These are phyloP conservation scores for Limnomonas spitsbergensis DNA, from an alignment of 139 green algal genomes.

Conservation along the genomic window DNA sequence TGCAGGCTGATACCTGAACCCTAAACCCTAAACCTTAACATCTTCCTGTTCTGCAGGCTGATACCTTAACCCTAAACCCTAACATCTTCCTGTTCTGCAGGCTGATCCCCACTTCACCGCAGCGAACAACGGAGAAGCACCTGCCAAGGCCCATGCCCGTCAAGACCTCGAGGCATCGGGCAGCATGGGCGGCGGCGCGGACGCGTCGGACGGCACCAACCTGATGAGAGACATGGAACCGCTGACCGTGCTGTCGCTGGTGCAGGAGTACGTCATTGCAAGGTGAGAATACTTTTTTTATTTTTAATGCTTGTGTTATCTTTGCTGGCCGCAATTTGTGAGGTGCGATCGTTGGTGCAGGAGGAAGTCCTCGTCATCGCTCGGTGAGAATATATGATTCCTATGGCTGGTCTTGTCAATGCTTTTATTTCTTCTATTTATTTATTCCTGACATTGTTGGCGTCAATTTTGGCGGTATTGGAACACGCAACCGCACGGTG, in stretches of 20 bases:
- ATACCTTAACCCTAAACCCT: too few species aligned
- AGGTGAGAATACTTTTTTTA: slow-evolving; percentile 13
- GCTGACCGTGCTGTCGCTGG: slow-evolving; percentile 14
- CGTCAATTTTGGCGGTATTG: too few species aligned
- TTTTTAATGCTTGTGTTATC: neutral
- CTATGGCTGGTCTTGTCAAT: too few species aligned
- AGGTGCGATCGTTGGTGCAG: too few species aligned
- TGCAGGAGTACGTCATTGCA: slow-evolving; percentile 26
- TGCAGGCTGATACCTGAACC: too few species aligned
- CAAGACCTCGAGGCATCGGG: neutral
- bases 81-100: neutral
- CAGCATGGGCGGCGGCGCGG: neutral
- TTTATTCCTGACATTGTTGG: too few species aligned
- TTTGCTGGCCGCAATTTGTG: too few species aligned
- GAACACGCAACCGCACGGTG: too few species aligned
- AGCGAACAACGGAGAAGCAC: neutral
- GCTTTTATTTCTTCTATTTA: too few species aligned
- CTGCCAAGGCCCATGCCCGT: neutral
- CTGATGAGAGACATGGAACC: slow-evolving; percentile 4
- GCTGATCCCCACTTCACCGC: neutral
- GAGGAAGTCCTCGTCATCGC: too few species aligned
- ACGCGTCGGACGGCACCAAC: neutral
- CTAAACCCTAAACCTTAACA: too few species aligned
- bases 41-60: neutral
- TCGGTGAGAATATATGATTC: too few species aligned